Base-by-base conservation (phyloP, 305 asterid genomes). In the Rubia balearica region DNA sequence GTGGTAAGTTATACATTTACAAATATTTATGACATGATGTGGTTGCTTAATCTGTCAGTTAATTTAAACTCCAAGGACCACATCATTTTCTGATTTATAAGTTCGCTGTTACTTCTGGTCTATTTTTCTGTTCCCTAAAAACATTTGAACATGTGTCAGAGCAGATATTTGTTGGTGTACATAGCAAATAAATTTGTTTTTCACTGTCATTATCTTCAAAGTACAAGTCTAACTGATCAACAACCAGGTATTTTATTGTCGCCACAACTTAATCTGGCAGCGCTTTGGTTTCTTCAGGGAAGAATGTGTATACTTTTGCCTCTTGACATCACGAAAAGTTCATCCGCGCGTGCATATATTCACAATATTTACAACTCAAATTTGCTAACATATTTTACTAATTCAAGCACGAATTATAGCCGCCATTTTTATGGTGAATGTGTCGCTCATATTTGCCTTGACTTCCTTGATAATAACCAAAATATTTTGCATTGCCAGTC, bases 1-100 rank as follows among this genome's bases (percentile, higher is more conserved):
- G 96, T 87, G 97, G 99, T 95, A 81, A 83, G 98, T 46, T 73
- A 73, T 71, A 56, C 43, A 62, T 75, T 41, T 19, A 46, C 21
- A 41, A 41, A 3, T 21, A 33, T 41, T 22, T 70, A 36, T 11
- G 3, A 8, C 12, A 12, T 16, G 17, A 36, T 55, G 61, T 21
- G 8, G 61, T 19, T 8, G 24, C 27, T 56, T 51, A 12, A 55
- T 59, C 19, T 12, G 33, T 53, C 27, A 16, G 6, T 5, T 38
- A 21, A 43, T 3, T 4, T 57, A 16, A 14, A 43, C 22, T 7
- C 66, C 36, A 19, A 53, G 42, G 42, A 57, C 42, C 73, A 22
- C 40, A 22, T 22, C 41, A 17, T 19, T 70, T 17, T 57, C 27
- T 56, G 73, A 49, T 40, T 69, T 51, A 49, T 27, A 36, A 13